Base-by-base conservation (phyloP, 352 stramenopile genomes). In the Globisporangium cylindrosporum region DNA sequence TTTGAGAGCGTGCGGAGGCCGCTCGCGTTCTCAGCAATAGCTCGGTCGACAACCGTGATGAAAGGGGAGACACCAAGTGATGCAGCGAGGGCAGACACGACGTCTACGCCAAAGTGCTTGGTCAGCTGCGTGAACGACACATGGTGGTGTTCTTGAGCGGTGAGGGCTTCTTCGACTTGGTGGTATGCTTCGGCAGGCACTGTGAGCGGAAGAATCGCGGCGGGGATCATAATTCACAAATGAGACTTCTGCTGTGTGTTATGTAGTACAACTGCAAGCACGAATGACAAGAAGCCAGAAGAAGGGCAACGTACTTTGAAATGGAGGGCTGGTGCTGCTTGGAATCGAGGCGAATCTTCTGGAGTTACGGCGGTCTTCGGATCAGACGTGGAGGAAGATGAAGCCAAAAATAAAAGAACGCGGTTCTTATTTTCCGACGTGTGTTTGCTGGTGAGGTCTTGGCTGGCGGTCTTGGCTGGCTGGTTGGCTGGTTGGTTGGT, bases 21-120 rank as follows among this genome's bases (percentile, higher is more conserved):
- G 43, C 79, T 92, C 20, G 88, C 88, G 69, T 97, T 97, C 73
- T 95, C 88, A 51, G 94, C 91, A 73, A 97, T 96, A 32, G 88
- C 84, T 38, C 89, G 89, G 68, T 97, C 90, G 38, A 97, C 81
- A 64, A 94, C 86, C 20, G 88, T 92, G 74, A 95, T 96, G 75
- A 95, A 93, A 55, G 88, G 88, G 22, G 85, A 86, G 6, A 93
- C 84, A 12, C 74, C 82, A 43, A 93, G 67, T 9, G 88, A 95
- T 20, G 88, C 85, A 15, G 71, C 63, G 62, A 79, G 69, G 22
- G 87, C 87, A 24, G 87, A 77, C 14, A 72, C 76, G 27, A 89
- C 46, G 71, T 95, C 88, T 1, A 76, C 22, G 61, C 74, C 38
- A 62, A 71, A 56, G 43, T 69, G 56, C 62, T 88, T 85, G 46